phyloP scores from a whole-genome alignment of 2,329 filamentous ascomycete species.

The Bipolaris victoriae region DNA sequence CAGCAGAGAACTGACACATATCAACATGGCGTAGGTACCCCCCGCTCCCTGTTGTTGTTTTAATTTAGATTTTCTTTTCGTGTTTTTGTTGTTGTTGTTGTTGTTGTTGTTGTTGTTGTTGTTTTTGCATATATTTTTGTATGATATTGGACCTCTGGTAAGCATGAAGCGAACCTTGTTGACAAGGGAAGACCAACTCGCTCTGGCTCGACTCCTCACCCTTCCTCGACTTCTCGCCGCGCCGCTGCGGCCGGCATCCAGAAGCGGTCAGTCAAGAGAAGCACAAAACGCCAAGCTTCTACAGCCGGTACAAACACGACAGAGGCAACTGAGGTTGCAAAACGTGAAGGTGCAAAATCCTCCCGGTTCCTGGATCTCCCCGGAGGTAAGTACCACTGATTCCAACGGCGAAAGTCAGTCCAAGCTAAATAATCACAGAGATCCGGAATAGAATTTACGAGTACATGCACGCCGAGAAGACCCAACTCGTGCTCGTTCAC shows the following conservation, averaged over 20 bases:
- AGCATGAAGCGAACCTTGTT: constrained; percentile 4
- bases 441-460: constrained; percentile 39
- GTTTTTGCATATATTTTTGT: not conserved
- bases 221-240: constrained; percentile 1
- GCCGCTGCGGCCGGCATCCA: constrained; percentile 16
- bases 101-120: too few species aligned
- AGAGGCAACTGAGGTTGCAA: not conserved
- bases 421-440: constrained; percentile 24
- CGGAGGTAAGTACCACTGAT: constrained; percentile 26
- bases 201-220: constrained; percentile 1
- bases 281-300: not conserved
- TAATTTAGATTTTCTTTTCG: too few species aligned
- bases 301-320: not conserved
- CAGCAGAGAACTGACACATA: too few species aligned
- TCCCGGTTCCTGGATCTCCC: constrained; percentile 31
- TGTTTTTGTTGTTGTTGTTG: too few species aligned
- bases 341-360: constrained; percentile 1
- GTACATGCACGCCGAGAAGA: constrained; percentile 7
- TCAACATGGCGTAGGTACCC: constrained; percentile 17
- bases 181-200: constrained; percentile 9
- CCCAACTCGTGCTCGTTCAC: constrained; percentile 35
- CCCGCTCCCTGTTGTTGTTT: not conserved
- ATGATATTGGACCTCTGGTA: not conserved
- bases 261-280: constrained; percentile 11
- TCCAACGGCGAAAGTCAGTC: not conserved